These are phyloP conservation scores for Candida adriatica DNA, from an alignment of 805 yeast species.

Conservation along the genomic window DNA sequence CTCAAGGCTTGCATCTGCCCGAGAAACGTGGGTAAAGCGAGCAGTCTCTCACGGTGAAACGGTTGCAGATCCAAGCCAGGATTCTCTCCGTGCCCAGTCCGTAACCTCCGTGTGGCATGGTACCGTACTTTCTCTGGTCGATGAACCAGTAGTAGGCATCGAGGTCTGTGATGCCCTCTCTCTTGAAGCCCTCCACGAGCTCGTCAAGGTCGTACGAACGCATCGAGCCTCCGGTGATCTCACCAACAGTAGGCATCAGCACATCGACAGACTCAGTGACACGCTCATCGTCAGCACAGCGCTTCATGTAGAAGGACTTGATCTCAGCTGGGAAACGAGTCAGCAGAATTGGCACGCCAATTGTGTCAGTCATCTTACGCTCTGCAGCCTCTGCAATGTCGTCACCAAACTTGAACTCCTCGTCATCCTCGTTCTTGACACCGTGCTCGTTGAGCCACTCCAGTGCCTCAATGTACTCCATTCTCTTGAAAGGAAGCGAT, in stretches of 20 bases:
- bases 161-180: slow-evolving; percentile 75
- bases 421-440: slow-evolving; percentile 91
- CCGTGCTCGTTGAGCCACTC: slow-evolving; percentile 96
- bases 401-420: slow-evolving; percentile 91
- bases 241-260: slow-evolving; percentile 98
- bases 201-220: slow-evolving; percentile 82
- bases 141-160: slow-evolving; percentile 91
- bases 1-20: slow-evolving; percentile 93
- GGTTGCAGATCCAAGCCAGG: slow-evolving; percentile 95
- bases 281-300: slow-evolving; percentile 80
- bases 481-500: slow-evolving; percentile 77
- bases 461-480: slow-evolving; percentile 86
- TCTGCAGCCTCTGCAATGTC: slow-evolving; percentile 99
- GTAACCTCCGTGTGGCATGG: slow-evolving; percentile 98
- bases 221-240: slow-evolving; percentile 98
- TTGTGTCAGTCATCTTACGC: slow-evolving; percentile 94
- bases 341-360: slow-evolving; percentile 87
- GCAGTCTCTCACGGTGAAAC: slow-evolving; percentile 98
- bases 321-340: slow-evolving; percentile 94
- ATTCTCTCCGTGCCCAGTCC: slow-evolving; percentile 98
- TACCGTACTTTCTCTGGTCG: slow-evolving; percentile 94
- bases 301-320: slow-evolving; percentile 97
- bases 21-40: slow-evolving; percentile 95
- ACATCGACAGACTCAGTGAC: slow-evolving; percentile 99
- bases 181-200: slow-evolving; percentile 81